Evolutionary conservation across 164 flowering plant species (phyloP), one percentile per base, ranked within the genome.

Genomic region (Paratinospora sagittata): DNA sequence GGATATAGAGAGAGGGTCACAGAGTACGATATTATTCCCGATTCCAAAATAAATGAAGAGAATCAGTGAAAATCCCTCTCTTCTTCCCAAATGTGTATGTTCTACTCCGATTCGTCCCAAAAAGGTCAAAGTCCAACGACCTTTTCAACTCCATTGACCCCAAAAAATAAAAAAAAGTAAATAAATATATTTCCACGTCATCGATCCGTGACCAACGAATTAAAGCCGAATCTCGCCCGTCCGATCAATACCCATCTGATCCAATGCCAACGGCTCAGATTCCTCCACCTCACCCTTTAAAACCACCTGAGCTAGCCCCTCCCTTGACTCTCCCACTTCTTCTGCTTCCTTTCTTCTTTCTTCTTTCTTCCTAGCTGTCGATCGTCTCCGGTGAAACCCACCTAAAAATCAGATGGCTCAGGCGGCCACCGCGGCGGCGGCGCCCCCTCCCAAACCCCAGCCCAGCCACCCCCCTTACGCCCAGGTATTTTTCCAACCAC

Each of bases 401-500:
- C 8, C 63, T 1, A 72, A 63, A 45, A 23, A 47, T 64, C 77
- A 47, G 73, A 64, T 58, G 12, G 71, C 72, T 52, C 70, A 47
- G 45, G 45, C 45, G 45, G 45, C 45, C 45, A 41, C 45, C 1
- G 45, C 45, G 9, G 12, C 45, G 8, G 12, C 45, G 45, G 3
- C 45, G 8, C 13, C 11, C 11, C 45, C 45, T 1, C 45, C 45
- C 0, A 8, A 8, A 6, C 9, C 12, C 45, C 3, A 1, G 8
- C 79, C 2, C 65, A 67, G 27, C 47, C 86, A 81, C 69, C 84
- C 82, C 10, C 80, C 86, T 19, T 83, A 83, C 41, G 68, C 80
- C 16, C 81, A 81, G 76, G 86, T 81, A n/a, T 47, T 6, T 34
- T 21, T n/a, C 41, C 12, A 12, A 13, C 27, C 34, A 3, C 7